A percentile compares a stretch with the other conserved stretches of the same genome.
Conservation (phyloP, 73 alveolate species). For the Diophrys sp. region DNA sequence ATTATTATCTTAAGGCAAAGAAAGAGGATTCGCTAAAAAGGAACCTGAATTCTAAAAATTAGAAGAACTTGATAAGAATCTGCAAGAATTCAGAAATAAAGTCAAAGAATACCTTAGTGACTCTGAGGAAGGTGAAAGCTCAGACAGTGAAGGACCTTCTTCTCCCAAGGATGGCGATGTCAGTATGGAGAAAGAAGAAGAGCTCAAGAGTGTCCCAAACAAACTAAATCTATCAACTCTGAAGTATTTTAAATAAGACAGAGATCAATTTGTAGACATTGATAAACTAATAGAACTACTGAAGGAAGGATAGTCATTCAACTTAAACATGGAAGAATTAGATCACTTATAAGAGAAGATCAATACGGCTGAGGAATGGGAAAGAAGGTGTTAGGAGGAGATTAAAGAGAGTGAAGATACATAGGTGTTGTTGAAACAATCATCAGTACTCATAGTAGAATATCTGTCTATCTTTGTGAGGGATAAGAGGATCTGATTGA, state of each 20-base stretch:
- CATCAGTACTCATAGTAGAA: background rate
- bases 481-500: background rate
- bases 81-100: background rate
- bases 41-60: background rate
- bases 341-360: slow-evolving; percentile 5
- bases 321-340: background rate
- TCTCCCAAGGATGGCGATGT: too few species aligned
- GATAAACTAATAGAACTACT: background rate
- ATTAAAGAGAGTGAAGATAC: too few species aligned
- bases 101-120: slow-evolving; percentile 16
- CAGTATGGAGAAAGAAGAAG: background rate
- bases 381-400: background rate
- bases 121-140: background rate
- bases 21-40: slow-evolving; percentile 17
- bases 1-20: slow-evolving; percentile 30
- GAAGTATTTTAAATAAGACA: background rate
- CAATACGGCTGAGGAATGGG: background rate
- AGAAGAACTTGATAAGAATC: slow-evolving; percentile 26
- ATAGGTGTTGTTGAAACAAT: too few species aligned
- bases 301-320: background rate
- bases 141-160: slow-evolving; percentile 7
- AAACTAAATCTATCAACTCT: background rate
- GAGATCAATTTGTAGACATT: background rate
- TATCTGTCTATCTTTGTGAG: background rate
- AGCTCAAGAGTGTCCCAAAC: background rate